Evolutionary conservation across 192 early-diverging fungal genomes (phyloP), one percentile per base, ranked within the genome.

Genomic region (Pilaira anomala): DNA sequence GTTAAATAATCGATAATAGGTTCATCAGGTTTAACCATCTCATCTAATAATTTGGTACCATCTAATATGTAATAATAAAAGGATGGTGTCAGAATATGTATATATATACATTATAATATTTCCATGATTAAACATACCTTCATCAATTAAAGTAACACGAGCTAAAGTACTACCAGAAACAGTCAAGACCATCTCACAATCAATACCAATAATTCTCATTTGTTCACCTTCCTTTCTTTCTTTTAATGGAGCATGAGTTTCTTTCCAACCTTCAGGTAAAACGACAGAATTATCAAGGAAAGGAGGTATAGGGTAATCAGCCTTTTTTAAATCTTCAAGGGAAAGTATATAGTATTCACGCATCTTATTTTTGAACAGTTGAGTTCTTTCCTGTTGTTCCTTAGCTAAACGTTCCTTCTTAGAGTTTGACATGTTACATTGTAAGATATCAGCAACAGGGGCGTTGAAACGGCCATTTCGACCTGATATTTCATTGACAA

Each of bases 161-260:
- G 84, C 78, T 52, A 85, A 49, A 1, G 71, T 76, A 11, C 33
- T 71, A 26, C 82, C 82, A 22, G 40, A 24, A 16, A 65, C 53
- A 36, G 58, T 60, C 29, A 46, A 40, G 5, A 83, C 79, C 83
- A 85, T 85, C 66, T 85, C 84, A 77, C 84, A 85, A 78, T 85
- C 84, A 26, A 85, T 66, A 40, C 80, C 80, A 22, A 83, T 57
- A 63, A 85, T 52, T 5, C 30, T 63, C 44, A 80, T 79, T 16
- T 56, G 29, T 33, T 39, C 24, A 26, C 2, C 24, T 16, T 57
- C 29, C 18, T 26, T 21, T 24, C 1, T 28, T 13, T 36, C 33
- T 9, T 64, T n/a, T 22, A 29, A 14, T 4, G 49, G 28, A 0
- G 64, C 19, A 22, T 58, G 58, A 1, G 83, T 84, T 41, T 79